Conservation (phyloP, 768 basidiomycete species). For the Leccinum aurantiacum region DNA sequence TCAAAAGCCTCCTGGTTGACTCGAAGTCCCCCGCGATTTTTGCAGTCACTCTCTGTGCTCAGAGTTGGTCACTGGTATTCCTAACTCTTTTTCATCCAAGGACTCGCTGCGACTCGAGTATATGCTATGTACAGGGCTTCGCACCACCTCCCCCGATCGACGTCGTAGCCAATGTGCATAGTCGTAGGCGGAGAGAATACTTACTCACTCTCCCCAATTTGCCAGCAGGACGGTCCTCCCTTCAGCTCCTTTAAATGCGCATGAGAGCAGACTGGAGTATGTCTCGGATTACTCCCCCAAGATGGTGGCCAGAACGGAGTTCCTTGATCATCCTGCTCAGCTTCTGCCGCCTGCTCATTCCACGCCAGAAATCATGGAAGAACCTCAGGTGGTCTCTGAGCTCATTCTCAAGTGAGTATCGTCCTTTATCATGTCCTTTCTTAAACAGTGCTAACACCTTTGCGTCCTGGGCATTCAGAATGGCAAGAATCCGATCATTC, state of each 20-base stretch:
- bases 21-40: background rate
- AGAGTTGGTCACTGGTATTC: background rate
- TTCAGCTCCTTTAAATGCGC: background rate
- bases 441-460: background rate
- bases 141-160: background rate
- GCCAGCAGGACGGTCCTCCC: background rate
- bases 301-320: background rate
- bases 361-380: background rate
- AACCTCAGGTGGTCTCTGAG: constrained; percentile 9
- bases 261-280: background rate
- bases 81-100: background rate
- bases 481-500: constrained; percentile 4
- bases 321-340: background rate
- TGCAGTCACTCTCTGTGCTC: background rate
- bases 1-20: background rate
- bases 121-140: background rate
- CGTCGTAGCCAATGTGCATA: background rate
- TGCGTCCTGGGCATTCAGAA: constrained; percentile 4
- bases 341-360: background rate
- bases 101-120: background rate
- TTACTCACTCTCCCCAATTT: background rate
- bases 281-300: background rate
- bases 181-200: background rate
- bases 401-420: constrained; percentile 14
- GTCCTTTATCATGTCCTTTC: background rate